phyloP scores from a whole-genome alignment of 805 yeast genomes.

The Metschnikowia orientalis region DNA sequence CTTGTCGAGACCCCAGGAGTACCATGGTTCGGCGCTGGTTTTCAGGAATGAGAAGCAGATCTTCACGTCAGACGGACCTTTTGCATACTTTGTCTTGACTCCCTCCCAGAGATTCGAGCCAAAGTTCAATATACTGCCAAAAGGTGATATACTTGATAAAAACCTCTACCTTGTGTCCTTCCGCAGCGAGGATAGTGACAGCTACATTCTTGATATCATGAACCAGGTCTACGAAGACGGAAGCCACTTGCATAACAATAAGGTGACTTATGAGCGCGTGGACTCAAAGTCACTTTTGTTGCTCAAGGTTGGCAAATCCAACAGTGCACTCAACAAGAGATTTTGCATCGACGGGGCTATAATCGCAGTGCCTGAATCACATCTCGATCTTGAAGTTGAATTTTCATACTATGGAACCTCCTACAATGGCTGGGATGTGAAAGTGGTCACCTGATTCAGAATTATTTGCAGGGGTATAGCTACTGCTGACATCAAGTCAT shows the following conservation, averaged over 20 bases:
- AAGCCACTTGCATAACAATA: conserved; percentile 43
- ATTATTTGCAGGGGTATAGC: too few relatives aligned
- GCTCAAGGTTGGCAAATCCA: conserved; percentile 15
- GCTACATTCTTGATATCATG: conserved; percentile 51
- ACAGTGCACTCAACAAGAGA: conserved; percentile 32
- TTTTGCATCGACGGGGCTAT: conserved; percentile 69
- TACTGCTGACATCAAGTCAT: too few relatives aligned
- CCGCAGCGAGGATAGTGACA: conserved; percentile 25
- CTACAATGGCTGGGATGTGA: conserved; percentile 10
- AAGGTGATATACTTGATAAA: conserved; percentile 41
- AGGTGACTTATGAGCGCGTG: conserved; percentile 45
- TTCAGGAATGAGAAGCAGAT: conserved; percentile 8
- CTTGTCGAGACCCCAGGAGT: conserved; percentile 46
- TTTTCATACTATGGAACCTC: conserved; percentile 9
- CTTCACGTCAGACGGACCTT: conserved; percentile 23
- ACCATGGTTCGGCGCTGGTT: conserved; percentile 38
- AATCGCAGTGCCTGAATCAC: conserved; percentile 24
- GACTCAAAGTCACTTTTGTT: conserved; percentile 21
- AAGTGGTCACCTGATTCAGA: conserved; percentile 4
- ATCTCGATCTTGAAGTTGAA: neutral
- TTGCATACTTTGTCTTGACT: conserved; percentile 59
- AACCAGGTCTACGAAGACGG: conserved; percentile 54
- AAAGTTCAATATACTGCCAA: conserved; percentile 59
- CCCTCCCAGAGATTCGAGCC: conserved; percentile 56
- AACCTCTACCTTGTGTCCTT: conserved; percentile 47